Evolutionary conservation across 139 green algal genomes (phyloP), one percentile per base, ranked within the genome.

Genomic region (Chlamydomonas incerta): DNA sequence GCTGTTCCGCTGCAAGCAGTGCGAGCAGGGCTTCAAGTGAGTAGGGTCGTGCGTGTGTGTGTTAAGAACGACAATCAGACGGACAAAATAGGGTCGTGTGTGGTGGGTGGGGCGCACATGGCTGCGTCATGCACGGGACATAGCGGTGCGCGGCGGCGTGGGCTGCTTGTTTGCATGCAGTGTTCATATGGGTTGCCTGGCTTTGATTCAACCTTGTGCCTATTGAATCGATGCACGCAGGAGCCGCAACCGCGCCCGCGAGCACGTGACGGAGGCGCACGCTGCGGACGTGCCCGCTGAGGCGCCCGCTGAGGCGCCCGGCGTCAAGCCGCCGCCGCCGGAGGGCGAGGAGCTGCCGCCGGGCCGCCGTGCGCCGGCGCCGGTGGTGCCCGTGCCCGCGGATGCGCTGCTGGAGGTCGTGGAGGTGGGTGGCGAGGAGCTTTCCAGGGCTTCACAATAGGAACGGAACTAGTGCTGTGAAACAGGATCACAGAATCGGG

Each of bases 21-120:
- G 77, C 63, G 46, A 85, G n/a, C n/a, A 69, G 65, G 79, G 79
- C 66, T 85, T 85, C 79, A 85, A 85, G 79, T 85, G 60, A 75
- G 79, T 50, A n/a, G n/a, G n/a, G n/a, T n/a, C n/a, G 13, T 58
- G 52, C 52, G 52, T 58, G 52, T 11, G 13, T 23, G 52, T 15
- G 52, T 15, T 23, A 11, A 58, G 52, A 58, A 58, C 11, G 52
- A 58, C 15, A 58, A 11, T 15, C 11, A 58, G 52, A 58, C 52
- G 52, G 13, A 23, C 52, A 23, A 15, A 23, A 23, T 58, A 23
- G 52, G 15, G 11, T 58, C 52, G 52, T 15, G 11, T 11, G 52
- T 15, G 11, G 52, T 15, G 13, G 52, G 15, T 23, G 52, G 13
- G 52, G 52, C 15, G 52, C 15, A 15, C 52, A n/a, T n/a, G n/a